Evolutionary conservation across 108 stramenopile genomes (phyloP).

Genomic region (Cyclotella baltica): DNA sequence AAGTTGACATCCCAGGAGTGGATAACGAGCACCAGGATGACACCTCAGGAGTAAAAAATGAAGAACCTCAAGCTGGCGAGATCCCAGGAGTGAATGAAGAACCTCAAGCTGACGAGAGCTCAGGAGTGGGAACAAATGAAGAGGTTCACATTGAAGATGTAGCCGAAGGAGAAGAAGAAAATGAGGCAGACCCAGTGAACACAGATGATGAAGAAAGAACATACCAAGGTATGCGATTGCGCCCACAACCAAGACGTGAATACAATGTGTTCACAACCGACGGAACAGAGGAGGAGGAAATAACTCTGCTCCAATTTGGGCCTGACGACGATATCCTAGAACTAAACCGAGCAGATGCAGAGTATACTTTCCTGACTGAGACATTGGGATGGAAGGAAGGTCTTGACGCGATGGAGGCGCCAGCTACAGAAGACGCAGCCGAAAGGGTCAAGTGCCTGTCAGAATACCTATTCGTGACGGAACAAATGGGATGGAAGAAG

Average conservation of each 20-base stretch:
- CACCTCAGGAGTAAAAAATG: too few relatives aligned
- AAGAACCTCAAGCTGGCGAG: too few relatives aligned
- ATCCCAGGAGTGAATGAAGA: background rate
- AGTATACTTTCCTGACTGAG: background rate
- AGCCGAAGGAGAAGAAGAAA: background rate
- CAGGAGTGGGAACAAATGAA: constrained; percentile 4
- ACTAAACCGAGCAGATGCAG: background rate
- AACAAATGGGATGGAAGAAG: too few relatives aligned
- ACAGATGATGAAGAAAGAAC: too few relatives aligned
- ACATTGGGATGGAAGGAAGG: background rate
- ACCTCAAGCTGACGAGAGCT: background rate
- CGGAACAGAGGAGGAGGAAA: background rate
- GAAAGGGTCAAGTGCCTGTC: too few relatives aligned
- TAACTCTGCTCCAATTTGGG: background rate
- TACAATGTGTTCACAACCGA: background rate
- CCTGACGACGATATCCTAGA: background rate
- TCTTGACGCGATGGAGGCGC: background rate
- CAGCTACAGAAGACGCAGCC: too few relatives aligned
- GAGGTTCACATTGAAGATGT: too few relatives aligned
- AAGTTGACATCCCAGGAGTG: too few relatives aligned
- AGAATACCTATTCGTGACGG: too few relatives aligned
- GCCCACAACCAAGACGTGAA: background rate
- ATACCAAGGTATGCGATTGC: background rate
- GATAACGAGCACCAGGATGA: too few relatives aligned
- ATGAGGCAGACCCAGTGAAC: background rate